These are phyloP conservation scores for Puya raimondii DNA, from an alignment of 176 grass and related monocot genomes.

Conservation along the genomic window DNA sequence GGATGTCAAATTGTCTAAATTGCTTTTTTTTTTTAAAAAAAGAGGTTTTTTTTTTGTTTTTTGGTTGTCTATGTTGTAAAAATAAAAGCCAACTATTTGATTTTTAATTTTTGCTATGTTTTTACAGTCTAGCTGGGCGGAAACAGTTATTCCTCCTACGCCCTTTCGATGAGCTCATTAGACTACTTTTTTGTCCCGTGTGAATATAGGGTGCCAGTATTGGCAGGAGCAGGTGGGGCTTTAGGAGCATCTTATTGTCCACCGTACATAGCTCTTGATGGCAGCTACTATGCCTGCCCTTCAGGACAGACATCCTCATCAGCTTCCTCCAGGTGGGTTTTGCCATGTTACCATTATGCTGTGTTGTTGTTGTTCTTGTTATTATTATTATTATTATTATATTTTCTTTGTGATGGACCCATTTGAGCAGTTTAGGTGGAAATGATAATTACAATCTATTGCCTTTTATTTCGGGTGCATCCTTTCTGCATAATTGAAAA, in stretches of 20 bases:
- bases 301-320: slow-evolving; percentile 54
- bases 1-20: too few relatives aligned
- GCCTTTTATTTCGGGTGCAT: background rate
- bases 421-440: background rate
- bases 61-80: too few relatives aligned
- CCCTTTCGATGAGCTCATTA: background rate
- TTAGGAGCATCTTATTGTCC: slow-evolving; percentile 71
- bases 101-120: background rate
- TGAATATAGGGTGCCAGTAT: slow-evolving; percentile 53
- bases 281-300: slow-evolving; percentile 52
- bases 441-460: background rate
- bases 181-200: background rate
- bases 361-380: too few relatives aligned
- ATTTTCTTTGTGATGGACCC: background rate
- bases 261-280: slow-evolving; percentile 82
- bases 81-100: too few relatives aligned
- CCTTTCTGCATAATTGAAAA: background rate
- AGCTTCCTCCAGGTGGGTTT: slow-evolving; percentile 40
- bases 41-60: too few relatives aligned
- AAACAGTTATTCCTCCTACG: background rate
- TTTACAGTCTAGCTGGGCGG: background rate
- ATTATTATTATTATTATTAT: too few relatives aligned
- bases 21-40: too few relatives aligned
- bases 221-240: slow-evolving; percentile 63
- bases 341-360: background rate